phyloP scores from a whole-genome alignment of 2,329 filamentous ascomycete genomes.

The Aspergillus phoenicis region DNA sequence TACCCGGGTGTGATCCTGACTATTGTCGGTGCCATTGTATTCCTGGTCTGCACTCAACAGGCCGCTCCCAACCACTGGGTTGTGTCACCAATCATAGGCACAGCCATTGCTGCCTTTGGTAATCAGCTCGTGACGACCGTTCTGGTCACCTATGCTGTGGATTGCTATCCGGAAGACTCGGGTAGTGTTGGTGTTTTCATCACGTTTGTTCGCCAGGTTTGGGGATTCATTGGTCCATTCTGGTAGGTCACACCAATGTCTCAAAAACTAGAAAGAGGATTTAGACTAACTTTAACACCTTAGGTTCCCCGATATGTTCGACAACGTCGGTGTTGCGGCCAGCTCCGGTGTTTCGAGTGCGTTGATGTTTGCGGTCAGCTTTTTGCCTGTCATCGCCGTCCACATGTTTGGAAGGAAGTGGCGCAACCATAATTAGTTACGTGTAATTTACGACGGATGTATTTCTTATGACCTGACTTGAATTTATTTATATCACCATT shows the following conservation, averaged over 20 bases:
- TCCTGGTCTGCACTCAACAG: slow-evolving; percentile 56
- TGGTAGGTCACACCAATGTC: slow-evolving; percentile 38
- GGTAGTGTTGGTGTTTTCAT: slow-evolving; percentile 63
- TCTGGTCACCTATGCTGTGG: slow-evolving; percentile 62
- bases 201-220: slow-evolving; percentile 54
- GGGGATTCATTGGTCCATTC: slow-evolving; percentile 43
- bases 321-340: slow-evolving; percentile 37
- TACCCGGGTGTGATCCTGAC: slow-evolving; percentile 56
- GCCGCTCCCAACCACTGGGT: slow-evolving; percentile 55
- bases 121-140: slow-evolving; percentile 67
- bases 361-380: slow-evolving; percentile 28
- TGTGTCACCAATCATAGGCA: slow-evolving; percentile 60
- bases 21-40: slow-evolving; percentile 60
- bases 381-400: slow-evolving; percentile 18
- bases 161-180: slow-evolving; percentile 58
- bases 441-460: not conserved
- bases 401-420: slow-evolving; percentile 19
- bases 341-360: slow-evolving; percentile 33
- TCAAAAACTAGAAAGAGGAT: too few species aligned
- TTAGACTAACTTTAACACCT: slow-evolving; percentile 12
- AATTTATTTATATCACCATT: not conserved
- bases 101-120: slow-evolving; percentile 56
- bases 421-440: not conserved
- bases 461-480: not conserved
- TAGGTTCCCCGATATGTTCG: slow-evolving; percentile 41